Base-by-base conservation (phyloP, 2,329 filamentous ascomycete genomes). In the Chrysosphaeria jannelii region DNA sequence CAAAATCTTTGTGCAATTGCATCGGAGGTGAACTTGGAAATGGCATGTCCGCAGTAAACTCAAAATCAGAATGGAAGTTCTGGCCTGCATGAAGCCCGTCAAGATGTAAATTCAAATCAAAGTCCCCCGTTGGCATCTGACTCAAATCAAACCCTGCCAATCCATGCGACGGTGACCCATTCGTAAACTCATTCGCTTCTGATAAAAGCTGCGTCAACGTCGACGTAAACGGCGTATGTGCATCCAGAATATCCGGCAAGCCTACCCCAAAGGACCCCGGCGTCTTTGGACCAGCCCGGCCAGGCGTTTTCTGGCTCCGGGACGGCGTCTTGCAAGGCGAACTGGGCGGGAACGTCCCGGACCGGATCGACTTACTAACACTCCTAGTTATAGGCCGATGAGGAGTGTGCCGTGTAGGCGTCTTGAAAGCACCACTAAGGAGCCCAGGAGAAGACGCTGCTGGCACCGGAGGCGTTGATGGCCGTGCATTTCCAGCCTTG, bases 201-300 rank as follows among this genome's bases (percentile, higher is more conserved):
- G 55, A 63, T 11, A 72, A 47, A 29, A 74, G 47, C 33, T 68
- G 55, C 31, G 56, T 58, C 17, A 75, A 50, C 12, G 63, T 58
- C 18, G 56, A 50, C 2, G 60, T 62, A 34, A 68, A 56, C 0
- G 64, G 63, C 5, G 61, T 62, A 25, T 52, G 48, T n/a, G n/a
- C n/a, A 22, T 48, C 44, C 3, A 34, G 25, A 13, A 44, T 30
- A 22, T 44, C 42, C 17, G 39, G 36, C 1, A 36, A 20, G 19
- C 38, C 36, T 1, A 36, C 11, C 12, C 8, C 34, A 23, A 12
- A 33, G 30, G 42, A 40, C 5, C 44, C 42, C 3, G 50, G 43
- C 13, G 44, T 46, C 29, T 37, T 40, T n/a, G n/a, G n/a, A n/a
- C n/a, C n/a, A n/a, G n/a, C n/a, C n/a, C n/a, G n/a, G n/a, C n/a